Evolutionary conservation across 306 rosid species (phyloP).

Genomic region (Pterocarpus macrocarpus): DNA sequence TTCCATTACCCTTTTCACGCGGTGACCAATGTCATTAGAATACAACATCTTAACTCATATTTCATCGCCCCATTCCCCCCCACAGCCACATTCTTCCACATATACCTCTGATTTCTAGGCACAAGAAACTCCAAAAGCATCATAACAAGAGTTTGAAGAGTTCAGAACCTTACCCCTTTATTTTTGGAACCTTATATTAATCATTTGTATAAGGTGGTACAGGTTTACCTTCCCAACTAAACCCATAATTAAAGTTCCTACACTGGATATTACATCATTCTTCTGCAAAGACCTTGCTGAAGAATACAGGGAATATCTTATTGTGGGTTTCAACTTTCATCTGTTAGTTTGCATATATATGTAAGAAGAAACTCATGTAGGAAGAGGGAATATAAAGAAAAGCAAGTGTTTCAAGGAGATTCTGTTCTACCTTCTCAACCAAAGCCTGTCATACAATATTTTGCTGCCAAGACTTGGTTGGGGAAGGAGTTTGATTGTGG

Average conservation of each 20-base stretch:
- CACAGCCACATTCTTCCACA: conserved; percentile 47
- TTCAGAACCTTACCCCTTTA: conserved; percentile 40
- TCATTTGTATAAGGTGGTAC: conserved; percentile 46
- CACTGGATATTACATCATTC: conserved; percentile 22
- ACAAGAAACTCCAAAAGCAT: conserved; percentile 50
- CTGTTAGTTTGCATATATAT: not conserved
- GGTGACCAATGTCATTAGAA: conserved; percentile 43
- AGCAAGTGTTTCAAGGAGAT: conserved; percentile 42
- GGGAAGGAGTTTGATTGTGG: conserved; percentile 38
- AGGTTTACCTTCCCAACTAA: conserved; percentile 57
- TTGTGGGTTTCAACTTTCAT: conserved; percentile 18
- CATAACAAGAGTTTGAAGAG: conserved; percentile 49
- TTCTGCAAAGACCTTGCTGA: conserved; percentile 9
- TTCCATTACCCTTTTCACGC: conserved; percentile 44
- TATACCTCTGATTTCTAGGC: conserved; percentile 52
- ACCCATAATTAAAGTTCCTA: conserved; percentile 31
- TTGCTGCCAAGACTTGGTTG: conserved; percentile 34
- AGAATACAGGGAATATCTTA: conserved; percentile 28
- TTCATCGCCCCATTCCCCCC: conserved; percentile 36
- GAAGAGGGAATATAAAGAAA: conserved; percentile 13
- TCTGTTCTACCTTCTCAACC: conserved; percentile 29
- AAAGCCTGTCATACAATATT: not conserved
- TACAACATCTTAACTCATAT: conserved; percentile 35
- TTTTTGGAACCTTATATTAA: conserved; percentile 23
- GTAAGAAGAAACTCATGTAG: conserved; percentile 13